Evolutionary conservation across 2,329 filamentous ascomycete genomes (phyloP).

Genomic region (Colletotrichum sp.): DNA sequence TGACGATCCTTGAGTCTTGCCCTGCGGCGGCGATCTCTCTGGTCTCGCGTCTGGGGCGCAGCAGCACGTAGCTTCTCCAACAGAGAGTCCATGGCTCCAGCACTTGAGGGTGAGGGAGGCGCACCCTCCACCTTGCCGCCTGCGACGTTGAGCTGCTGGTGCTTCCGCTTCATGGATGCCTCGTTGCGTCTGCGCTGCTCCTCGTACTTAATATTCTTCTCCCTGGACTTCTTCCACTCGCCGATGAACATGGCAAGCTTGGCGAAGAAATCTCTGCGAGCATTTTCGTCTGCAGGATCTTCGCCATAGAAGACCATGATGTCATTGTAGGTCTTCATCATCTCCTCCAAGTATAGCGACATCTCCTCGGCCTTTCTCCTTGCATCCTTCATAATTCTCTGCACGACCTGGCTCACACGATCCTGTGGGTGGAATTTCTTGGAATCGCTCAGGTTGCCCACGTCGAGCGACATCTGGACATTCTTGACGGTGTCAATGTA

Average conservation of each 20-base stretch:
- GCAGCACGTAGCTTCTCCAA: slow-evolving; percentile 94
- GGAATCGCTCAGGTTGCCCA: slow-evolving; percentile 91
- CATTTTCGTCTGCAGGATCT: slow-evolving; percentile 88
- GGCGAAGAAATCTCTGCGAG: slow-evolving; percentile 92
- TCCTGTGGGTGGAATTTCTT: slow-evolving; percentile 99
- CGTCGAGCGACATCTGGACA: slow-evolving; percentile 89
- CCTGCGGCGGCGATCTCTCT: slow-evolving; percentile 85
- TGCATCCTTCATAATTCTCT: slow-evolving; percentile 95
- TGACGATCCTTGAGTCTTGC: slow-evolving; percentile 90
- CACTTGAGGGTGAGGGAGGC: slow-evolving; percentile 72
- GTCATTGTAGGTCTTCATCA: slow-evolving; percentile 88
- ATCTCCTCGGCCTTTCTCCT: slow-evolving; percentile 95
- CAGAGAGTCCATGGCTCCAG: slow-evolving; percentile 94
- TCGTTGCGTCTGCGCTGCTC: slow-evolving; percentile 86
- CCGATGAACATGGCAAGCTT: slow-evolving; percentile 89
- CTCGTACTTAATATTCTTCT: slow-evolving; percentile 88
- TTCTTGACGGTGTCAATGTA: slow-evolving; percentile 97
- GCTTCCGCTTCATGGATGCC: slow-evolving; percentile 90
- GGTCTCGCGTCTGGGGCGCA: slow-evolving; percentile 86
- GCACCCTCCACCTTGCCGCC: slow-evolving; percentile 40
- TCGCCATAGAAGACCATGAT: slow-evolving; percentile 98
- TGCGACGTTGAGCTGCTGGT: slow-evolving; percentile 69
- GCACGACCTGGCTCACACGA: slow-evolving; percentile 88
- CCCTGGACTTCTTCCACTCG: slow-evolving; percentile 95
- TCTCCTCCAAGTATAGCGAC: slow-evolving; percentile 91